Percentiles rank a stretch among this genome's conserved stretches.
Evolutionary conservation across 1,284 basidiomycete species (phyloP).

Genomic region (Porogramme epimiltina): DNA sequence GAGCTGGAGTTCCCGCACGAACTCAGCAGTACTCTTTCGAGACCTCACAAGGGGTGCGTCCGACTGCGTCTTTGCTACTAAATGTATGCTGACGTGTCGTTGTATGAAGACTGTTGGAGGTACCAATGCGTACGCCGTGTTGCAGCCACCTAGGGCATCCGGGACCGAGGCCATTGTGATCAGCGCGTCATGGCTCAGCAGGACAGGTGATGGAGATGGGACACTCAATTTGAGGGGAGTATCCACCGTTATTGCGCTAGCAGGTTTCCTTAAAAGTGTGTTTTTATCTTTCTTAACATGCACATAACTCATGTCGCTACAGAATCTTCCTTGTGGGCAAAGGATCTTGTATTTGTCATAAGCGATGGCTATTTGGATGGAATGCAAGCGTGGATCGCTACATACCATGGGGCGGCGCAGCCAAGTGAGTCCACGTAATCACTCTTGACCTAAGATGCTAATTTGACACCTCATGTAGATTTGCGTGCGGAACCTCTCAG

Average conservation of each 20-base stretch:
- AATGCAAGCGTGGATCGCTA: conserved; percentile 88
- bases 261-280: conserved; percentile 79
- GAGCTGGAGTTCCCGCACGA: conserved; percentile 69
- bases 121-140: conserved; percentile 81
- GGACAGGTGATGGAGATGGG: conserved; percentile 53
- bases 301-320: conserved; percentile 3
- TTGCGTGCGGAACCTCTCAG: conserved; percentile 64
- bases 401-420: conserved; percentile 76
- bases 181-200: conserved; percentile 86
- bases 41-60: conserved; percentile 47
- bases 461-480: conserved; percentile 43
- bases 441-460: neutral
- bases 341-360: conserved; percentile 90
- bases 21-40: conserved; percentile 69
- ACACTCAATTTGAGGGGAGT: conserved; percentile 86
- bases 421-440: conserved; percentile 57
- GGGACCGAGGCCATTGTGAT: conserved; percentile 92
- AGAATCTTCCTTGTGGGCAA: conserved; percentile 93
- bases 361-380: conserved; percentile 90
- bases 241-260: conserved; percentile 81
- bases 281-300: conserved; percentile 20
- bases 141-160: conserved; percentile 83
- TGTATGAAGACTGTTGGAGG: conserved; percentile 51
- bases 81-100: neutral
- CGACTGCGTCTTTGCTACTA: neutral